Evolutionary conservation across 768 basidiomycete species (phyloP).

Genomic region (Austroboletus festivus): DNA sequence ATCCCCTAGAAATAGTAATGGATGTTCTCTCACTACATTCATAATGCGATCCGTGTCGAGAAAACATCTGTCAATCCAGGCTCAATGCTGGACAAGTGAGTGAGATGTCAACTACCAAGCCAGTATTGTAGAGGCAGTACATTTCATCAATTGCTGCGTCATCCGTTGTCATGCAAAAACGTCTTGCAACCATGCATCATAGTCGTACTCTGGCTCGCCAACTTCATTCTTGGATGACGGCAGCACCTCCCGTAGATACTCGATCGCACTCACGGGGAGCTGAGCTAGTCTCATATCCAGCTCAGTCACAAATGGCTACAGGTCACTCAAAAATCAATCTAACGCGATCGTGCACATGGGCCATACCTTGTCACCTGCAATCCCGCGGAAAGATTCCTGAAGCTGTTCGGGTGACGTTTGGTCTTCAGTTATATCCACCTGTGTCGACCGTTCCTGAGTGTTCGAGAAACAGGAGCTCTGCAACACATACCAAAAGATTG

Average conservation of each 20-base stretch:
- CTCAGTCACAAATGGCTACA: constrained; percentile 89
- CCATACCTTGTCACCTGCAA: constrained; percentile 83
- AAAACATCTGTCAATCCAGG: background rate
- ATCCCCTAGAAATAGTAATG: constrained; percentile 18
- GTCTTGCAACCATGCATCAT: constrained; percentile 76
- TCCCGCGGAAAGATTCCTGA: constrained; percentile 88
- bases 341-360: background rate
- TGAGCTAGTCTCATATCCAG: constrained; percentile 84
- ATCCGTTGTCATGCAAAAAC: constrained; percentile 55
- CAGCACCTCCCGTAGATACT: constrained; percentile 82
- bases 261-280: constrained; percentile 69
- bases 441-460: constrained; percentile 1
- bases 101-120: background rate
- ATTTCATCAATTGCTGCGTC: background rate
- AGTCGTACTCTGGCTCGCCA: constrained; percentile 73
- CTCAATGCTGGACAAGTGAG: background rate
- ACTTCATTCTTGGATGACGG: constrained; percentile 51
- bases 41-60: constrained; percentile 12
- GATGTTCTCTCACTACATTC: constrained; percentile 10
- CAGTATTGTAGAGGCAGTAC: background rate
- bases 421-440: constrained; percentile 97
- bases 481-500: constrained; percentile 70
- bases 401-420: constrained; percentile 91
- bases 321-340: constrained; percentile 1
- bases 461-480: background rate